phyloP scores from a whole-genome alignment of 164 flowering plant species.

The Berberis thunbergii region DNA sequence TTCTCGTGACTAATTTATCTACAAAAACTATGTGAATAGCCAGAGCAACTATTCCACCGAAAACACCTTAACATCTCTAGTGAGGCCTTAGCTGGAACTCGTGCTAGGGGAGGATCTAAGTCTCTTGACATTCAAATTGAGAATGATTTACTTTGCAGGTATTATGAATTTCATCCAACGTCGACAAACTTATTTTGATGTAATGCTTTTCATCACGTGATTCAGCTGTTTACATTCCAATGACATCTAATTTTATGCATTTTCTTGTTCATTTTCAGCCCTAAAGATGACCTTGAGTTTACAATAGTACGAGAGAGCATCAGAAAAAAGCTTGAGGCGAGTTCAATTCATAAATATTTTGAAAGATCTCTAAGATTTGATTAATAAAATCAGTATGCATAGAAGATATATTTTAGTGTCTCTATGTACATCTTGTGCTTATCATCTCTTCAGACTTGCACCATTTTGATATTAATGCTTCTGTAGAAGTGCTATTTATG shows the following conservation, averaged over 20 bases:
- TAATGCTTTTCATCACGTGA: neutral
- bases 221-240: too few species aligned
- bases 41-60: constrained; percentile 89
- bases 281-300: constrained; percentile 86
- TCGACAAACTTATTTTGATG: neutral
- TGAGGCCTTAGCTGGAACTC: constrained; percentile 97
- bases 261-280: constrained; percentile 32
- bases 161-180: neutral
- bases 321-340: constrained; percentile 69
- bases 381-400: too few species aligned
- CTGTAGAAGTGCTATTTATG: neutral
- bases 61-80: constrained; percentile 47
- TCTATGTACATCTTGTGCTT: too few species aligned
- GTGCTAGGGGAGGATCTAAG: constrained; percentile 67
- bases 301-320: constrained; percentile 82
- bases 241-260: neutral
- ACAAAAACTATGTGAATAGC: constrained; percentile 45
- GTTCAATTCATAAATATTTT: constrained; percentile 16
- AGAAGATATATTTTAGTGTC: too few species aligned
- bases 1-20: constrained; percentile 17
- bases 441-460: neutral
- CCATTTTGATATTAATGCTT: neutral
- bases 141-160: constrained; percentile 78
- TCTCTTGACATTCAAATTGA: constrained; percentile 63
- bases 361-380: neutral